Base-by-base conservation (phyloP, 306 rosid genomes). In the Erythrophleum fordii region DNA sequence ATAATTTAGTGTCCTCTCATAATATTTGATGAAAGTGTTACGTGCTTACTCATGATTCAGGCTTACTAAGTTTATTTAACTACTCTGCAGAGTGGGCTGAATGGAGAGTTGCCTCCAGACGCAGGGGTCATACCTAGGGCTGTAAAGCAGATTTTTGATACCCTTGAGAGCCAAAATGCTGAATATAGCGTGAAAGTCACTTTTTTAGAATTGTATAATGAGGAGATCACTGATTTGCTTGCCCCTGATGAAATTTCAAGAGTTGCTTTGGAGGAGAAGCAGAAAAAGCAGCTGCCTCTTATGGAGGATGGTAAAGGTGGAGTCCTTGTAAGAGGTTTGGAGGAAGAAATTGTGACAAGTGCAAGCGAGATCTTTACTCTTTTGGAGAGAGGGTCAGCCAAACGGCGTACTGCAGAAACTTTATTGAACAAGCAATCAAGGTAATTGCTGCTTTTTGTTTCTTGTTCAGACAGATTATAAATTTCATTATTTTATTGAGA, bases 331-430 rank as follows among this genome's bases (percentile, higher is more conserved):
- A 82, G 95, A 89, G 95, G 95, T 66, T 81, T 91, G 18, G 95
- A 91, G 82, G 95, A 91, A 76, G 95, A 91, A 83, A 91, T 91
- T 77, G 95, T 91, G 60, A 73, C 95, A 4, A 91, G 93, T 82
- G 95, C 95, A 2, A 89, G 59, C 80, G 95, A 91, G 79, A 91
- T 91, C 44, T 91, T 91, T 64, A 87, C 94, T 69, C 91, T 95
- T 51, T 86, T 96, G 0, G 99, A 96, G 75, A 88, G 99, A 83
- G 99, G 99, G 64, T 96, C 99, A 56, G 83, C 99, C 0, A 96
- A 96, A 81, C 87, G 99, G 52, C 96, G 99, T 8, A 96, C 99
- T 48, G 99, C 99, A 1, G 98, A 96, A 82, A 96, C 99, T 35
- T 89, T 96, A 58, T 83, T 96, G 77, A 96, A 96, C 81, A 96